phyloP scores from a whole-genome alignment of 495 filamentous ascomycete genomes.

The Jackrogersella multiformis region DNA sequence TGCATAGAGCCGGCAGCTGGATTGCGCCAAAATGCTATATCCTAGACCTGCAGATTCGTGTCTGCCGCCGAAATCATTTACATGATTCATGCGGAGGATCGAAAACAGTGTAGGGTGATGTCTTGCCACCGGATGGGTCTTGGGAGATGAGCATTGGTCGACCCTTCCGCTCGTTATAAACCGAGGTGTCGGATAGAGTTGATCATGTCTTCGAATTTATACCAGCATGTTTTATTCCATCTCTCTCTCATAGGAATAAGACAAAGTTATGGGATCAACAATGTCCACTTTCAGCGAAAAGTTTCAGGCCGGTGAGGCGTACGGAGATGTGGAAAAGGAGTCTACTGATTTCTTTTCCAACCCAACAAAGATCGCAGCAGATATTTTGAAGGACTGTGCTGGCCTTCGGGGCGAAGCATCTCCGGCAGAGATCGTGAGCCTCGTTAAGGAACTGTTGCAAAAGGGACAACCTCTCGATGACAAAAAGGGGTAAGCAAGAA shows the following conservation, averaged over 20 bases:
- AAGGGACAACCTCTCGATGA: constrained; percentile 47
- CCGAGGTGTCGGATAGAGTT: not conserved
- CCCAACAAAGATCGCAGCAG: constrained; percentile 41
- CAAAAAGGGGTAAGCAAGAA: constrained; percentile 42
- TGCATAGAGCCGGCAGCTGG: constrained; percentile 2
- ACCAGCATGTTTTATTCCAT: not conserved
- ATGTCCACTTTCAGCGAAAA: constrained; percentile 29
- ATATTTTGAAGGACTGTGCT: constrained; percentile 41
- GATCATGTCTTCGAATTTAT: not conserved
- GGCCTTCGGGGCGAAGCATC: constrained; percentile 38
- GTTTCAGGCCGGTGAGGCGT: constrained; percentile 40
- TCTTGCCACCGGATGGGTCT: not conserved
- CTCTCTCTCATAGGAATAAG: not conserved
- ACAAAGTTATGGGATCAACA: constrained; percentile 3
- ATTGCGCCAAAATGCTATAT: not conserved
- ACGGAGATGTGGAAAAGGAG: constrained; percentile 27
- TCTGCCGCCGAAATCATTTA: not conserved
- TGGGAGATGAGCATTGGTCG: not conserved
- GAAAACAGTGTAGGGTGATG: not conserved
- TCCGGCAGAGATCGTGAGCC: constrained; percentile 31
- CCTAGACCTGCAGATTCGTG: not conserved
- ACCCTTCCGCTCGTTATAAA: constrained; percentile 7
- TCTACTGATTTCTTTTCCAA: constrained; percentile 44
- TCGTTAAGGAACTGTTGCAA: constrained; percentile 42
- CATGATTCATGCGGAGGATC: not conserved